Percentiles rank a stretch among this genome's conserved stretches.
phyloP scores from a whole-genome alignment of 208 protist genomes.

The Lotmaria passim region DNA sequence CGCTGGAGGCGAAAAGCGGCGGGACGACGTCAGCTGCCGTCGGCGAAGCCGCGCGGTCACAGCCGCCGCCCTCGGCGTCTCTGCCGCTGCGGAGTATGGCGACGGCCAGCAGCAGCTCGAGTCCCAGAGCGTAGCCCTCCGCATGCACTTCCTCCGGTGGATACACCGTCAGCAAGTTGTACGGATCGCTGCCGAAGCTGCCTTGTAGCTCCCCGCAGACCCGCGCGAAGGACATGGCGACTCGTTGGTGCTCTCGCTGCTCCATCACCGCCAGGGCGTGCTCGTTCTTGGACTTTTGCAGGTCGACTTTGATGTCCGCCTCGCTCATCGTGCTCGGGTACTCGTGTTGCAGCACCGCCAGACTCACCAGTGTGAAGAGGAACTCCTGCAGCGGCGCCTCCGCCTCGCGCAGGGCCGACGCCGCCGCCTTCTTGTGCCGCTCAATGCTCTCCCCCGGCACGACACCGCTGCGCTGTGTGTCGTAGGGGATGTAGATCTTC shows the following conservation, averaged over 20 bases:
- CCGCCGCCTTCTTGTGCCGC: conserved; percentile 29
- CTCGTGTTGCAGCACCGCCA: conserved; percentile 24
- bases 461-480: conserved; percentile 35
- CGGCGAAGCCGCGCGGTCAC: not conserved
- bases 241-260: conserved; percentile 22
- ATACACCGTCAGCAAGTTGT: conserved; percentile 19
- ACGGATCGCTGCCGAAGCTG: conserved; percentile 30
- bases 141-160: conserved; percentile 2
- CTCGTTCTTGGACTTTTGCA: conserved; percentile 3
- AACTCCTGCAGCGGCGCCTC: conserved; percentile 39
- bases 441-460: conserved; percentile 36
- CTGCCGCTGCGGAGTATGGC: conserved; percentile 25
- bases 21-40: not conserved
- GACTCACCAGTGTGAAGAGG: conserved; percentile 34
- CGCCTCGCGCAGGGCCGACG: conserved; percentile 21
- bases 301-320: conserved; percentile 14
- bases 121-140: conserved; percentile 32
- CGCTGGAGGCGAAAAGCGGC: conserved; percentile 1
- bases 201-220: conserved; percentile 46
- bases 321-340: conserved; percentile 16
- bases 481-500: conserved; percentile 54
- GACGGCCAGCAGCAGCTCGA: conserved; percentile 39
- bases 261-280: not conserved
- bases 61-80: not conserved
- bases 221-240: conserved; percentile 33